Evolutionary conservation across 768 basidiomycete species (phyloP).

Genomic region (Suillus hirtellus): DNA sequence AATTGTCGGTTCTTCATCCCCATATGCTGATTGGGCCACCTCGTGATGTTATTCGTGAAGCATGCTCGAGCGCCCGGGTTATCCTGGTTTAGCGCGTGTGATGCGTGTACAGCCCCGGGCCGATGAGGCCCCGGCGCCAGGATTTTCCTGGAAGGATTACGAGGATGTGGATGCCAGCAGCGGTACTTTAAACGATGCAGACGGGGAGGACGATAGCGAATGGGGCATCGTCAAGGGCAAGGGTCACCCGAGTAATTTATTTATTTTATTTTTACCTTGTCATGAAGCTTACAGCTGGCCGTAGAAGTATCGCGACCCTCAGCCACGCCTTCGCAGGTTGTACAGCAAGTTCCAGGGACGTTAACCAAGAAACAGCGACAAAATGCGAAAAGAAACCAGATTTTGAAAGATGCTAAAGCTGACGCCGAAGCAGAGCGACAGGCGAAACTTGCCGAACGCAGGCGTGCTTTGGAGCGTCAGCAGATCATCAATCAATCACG

Average conservation of each 20-base stretch:
- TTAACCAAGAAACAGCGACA: conserved; percentile 71
- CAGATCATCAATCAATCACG: conserved; percentile 48
- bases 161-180: conserved; percentile 54
- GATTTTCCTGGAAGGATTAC: conserved; percentile 78
- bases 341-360: conserved; percentile 41
- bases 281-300: conserved; percentile 9
- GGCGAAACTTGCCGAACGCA: conserved; percentile 55
- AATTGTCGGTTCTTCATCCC: background rate
- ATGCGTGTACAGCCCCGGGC: conserved; percentile 63
- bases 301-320: conserved; percentile 21
- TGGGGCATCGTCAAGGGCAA: conserved; percentile 77
- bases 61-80: conserved; percentile 62
- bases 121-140: conserved; percentile 59
- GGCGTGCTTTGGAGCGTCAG: conserved; percentile 55
- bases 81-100: conserved; percentile 58
- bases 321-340: conserved; percentile 14
- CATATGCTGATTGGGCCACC: background rate
- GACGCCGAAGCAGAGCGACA: conserved; percentile 54
- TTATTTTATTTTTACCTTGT: background rate
- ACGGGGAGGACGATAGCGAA: conserved; percentile 70
- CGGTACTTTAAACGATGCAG: conserved; percentile 54
- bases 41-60: conserved; percentile 37
- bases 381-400: conserved; percentile 60
- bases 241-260: conserved; percentile 41
- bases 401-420: conserved; percentile 55